Conservation (phyloP, 176 grass and related monocot species). For the Hyparrhenia diplandra region DNA sequence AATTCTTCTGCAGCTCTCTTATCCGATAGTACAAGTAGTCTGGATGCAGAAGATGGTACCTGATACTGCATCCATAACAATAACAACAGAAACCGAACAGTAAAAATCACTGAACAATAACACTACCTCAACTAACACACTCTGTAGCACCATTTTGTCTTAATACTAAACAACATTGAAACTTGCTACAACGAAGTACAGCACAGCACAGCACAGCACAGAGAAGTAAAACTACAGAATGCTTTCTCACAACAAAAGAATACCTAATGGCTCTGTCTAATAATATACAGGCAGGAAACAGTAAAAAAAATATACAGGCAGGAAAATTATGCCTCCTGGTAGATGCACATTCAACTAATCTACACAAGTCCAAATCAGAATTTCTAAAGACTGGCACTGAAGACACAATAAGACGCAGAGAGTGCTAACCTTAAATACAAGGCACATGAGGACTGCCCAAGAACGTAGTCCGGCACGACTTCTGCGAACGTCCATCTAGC, state of each 20-base stretch:
- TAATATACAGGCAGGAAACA: neutral
- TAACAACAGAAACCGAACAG: neutral
- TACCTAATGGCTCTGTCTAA: neutral
- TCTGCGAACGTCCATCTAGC: constrained; percentile 80
- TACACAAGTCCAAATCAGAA: neutral
- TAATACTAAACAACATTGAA: neutral
- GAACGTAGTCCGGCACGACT: constrained; percentile 72
- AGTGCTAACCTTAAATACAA: constrained; percentile 75
- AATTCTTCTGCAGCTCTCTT: constrained; percentile 89
- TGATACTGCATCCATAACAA: constrained; percentile 68
- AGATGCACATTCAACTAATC: neutral
- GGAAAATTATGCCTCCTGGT: neutral
- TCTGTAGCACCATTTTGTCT: neutral
- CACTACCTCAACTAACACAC: neutral
- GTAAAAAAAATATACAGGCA: no score
- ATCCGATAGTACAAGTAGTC: constrained; percentile 97
- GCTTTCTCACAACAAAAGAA: neutral
- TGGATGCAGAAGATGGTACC: constrained; percentile 94
- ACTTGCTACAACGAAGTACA: neutral
- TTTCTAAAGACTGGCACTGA: neutral
- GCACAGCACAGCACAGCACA: neutral
- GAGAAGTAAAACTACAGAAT: neutral
- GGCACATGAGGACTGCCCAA: constrained; percentile 84
- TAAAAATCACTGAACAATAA: constrained; percentile 4
- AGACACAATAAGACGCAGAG: neutral